Conservation (phyloP, 2,329 filamentous ascomycete species). For the Stachybotrys chlorohalonatus region DNA sequence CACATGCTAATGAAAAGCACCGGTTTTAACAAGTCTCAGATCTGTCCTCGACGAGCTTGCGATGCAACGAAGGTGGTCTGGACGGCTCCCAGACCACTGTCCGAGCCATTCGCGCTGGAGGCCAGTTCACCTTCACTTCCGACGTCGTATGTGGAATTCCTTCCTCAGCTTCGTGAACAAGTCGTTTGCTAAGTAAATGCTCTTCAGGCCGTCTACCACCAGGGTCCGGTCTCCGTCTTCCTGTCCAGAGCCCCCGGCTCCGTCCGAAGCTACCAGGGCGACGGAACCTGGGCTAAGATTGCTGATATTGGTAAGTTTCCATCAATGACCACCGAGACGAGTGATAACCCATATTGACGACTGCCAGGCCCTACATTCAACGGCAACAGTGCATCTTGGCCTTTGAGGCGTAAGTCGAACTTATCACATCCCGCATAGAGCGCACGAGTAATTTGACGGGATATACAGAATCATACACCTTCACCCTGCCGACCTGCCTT, state of each 20-base stretch:
- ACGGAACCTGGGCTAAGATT: constrained; percentile 30
- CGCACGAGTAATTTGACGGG: background rate
- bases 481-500: constrained; percentile 39
- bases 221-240: constrained; percentile 24
- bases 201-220: constrained; percentile 25
- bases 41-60: constrained; percentile 24
- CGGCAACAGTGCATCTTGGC: constrained; percentile 18
- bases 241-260: constrained; percentile 26
- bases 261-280: constrained; percentile 24
- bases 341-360: background rate
- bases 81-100: constrained; percentile 20
- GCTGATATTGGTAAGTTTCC: constrained; percentile 17
- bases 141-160: constrained; percentile 11
- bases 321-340: background rate
- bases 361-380: constrained; percentile 18
- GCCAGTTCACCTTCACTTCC: constrained; percentile 25
- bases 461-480: constrained; percentile 18
- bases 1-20: background rate
- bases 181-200: background rate
- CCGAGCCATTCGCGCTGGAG: constrained; percentile 20
- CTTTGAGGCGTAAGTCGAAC: constrained; percentile 14
- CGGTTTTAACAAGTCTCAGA: constrained; percentile 12
- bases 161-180: too few species aligned
- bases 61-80: constrained; percentile 27
- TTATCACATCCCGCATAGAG: background rate